Evolutionary conservation across 441 rosid species (phyloP), one percentile per base, ranked within the genome.

Genomic region (Gossypium schwendimanii): DNA sequence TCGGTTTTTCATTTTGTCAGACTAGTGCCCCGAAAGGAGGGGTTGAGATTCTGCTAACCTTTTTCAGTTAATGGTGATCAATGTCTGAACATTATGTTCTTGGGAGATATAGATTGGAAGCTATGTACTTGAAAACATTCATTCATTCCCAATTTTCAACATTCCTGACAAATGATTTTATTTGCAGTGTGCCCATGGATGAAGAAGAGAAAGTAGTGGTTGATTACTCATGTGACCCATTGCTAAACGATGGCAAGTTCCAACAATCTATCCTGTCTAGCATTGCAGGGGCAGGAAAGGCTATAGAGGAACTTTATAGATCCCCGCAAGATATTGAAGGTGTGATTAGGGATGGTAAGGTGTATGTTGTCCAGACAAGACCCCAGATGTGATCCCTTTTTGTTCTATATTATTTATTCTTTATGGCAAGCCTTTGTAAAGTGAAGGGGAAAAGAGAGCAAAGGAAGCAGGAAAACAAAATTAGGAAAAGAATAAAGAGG

Each of bases 321-420:
- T 78, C 97, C 69, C 78, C 98, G 0, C 99, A 95, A 74, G 99
- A 95, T 81, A 92, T 95, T 45, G 99, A 95, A 86, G 99, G 99
- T 4, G 99, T 91, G 57, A 82, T 95, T 52, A 87, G 86, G 81
- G 97, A 90, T 15, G 95, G 96, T 60, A 88, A 95, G 77, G 73
- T 95, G 76, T 95, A 85, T 24, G 96, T 92, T 63, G 99, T 95
- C 44, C 99, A 95, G 80, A 91, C 99, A 71, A 86, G 99, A 72
- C 97, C 99, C 41, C 99, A 95, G 84, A 81, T 95, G 94, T 95
- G 85, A 88, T 84, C 41, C 45, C 44, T 66, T 3, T 8, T 28
- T 44, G 55, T 28, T 61, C 54, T 21, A 14, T 24, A 11, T 24
- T 47, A 21, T 21, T 53, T 54, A 3, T 50, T 71, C 55, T 59